Evolutionary conservation across 352 stramenopile genomes (phyloP), one percentile per base, ranked within the genome.

Genomic region (Peronospora farinosa): DNA sequence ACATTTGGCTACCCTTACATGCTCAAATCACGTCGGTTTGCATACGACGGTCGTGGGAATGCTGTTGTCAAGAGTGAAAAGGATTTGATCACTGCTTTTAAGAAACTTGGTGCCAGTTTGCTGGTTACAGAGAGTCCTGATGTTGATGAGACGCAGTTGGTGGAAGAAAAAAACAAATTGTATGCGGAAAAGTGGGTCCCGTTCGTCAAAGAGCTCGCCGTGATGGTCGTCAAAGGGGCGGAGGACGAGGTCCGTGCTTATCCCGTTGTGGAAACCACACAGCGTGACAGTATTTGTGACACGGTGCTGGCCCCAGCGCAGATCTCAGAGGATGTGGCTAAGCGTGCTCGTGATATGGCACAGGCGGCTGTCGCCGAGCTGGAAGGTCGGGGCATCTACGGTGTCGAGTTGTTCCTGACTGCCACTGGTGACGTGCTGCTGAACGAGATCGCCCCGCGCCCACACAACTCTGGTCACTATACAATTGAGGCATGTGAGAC

Each of bases 391-490:
- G 91, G 91, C 21, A 90, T 96, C 46, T 99, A 98, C 75, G 95
- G 96, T 42, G 95, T 99, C 4, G 96, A 99, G 76, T 70, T 99
- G 17, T 99, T 99, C 69, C 62, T 97, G 27, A 92, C 96, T 25
- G 69, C 74, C 1, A 84, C 84, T 15, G 65, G 66, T 40, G 60
- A 82, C 17, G 86, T 99, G 12, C 63, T 98, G 16, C 71, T 98
- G 19, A 99, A 99, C 59, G 96, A 99, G 67, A 94, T 99, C 32
- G 96, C 96, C 5, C 92, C 92, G 8, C 78, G 96, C 2, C 96
- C 96, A 23, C 96, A 99, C 76, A 99, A 99, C 74, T 98, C 95
- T n/a, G 96, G 96, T n/a, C 96, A 99, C 73, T 98, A 98, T 73
- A 99, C 96, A 35, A 97, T 98, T 67, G 95, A 99, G 69, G 95